Base-by-base conservation (phyloP, 1,284 basidiomycete species). In the Porodaedalea pini region DNA sequence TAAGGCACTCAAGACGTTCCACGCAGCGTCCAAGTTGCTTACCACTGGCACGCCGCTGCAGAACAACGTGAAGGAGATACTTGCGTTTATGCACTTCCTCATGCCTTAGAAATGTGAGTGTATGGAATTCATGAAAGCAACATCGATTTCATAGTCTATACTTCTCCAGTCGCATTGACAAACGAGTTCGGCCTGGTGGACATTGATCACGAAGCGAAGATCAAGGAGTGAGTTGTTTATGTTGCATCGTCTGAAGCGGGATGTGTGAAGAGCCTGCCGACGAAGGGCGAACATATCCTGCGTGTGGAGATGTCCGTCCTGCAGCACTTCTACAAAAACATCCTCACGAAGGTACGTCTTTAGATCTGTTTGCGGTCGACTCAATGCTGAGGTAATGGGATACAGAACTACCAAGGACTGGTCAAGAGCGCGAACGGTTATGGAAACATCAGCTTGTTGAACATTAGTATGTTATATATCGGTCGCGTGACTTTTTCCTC, bases 251-350 rank as follows among this genome's bases (percentile, higher is more conserved):
- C 75, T 99, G 64, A 99, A 99, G 77, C 89, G 89, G 63, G 97
- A 99, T 67, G 97, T 99, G 83, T 98, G 63, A 97, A 95, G 64
- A 93, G 92, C 58, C 77, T 99, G 52, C 97, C 97, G 1, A 95
- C 94, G 27, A 99, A 99, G 82, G 95, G 94, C 68, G 97, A 99
- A 75, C 90, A 94, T 50, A 99, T 99, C 65, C 78, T 99, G 58
- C 88, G 97, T 19, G 95, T 99, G 37, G 97, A 99, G 76, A 97
- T 99, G 96, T 92, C 89, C 66, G 85, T 91, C 53, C 83, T 99
- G 71, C 97, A 99, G 74, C 92, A 95, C 70, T 98, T 96, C 73
- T 99, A 99, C 79, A 98, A 98, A 80, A 98, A 98, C 70, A 99
- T 99, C 67, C 78, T 99, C 64, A 97, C 96, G 27, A 95, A 92